A percentile compares a stretch with the other conserved stretches of the same genome.
Conservation (phyloP, 805 yeast genomes). For the Ogataea glucozyma region DNA sequence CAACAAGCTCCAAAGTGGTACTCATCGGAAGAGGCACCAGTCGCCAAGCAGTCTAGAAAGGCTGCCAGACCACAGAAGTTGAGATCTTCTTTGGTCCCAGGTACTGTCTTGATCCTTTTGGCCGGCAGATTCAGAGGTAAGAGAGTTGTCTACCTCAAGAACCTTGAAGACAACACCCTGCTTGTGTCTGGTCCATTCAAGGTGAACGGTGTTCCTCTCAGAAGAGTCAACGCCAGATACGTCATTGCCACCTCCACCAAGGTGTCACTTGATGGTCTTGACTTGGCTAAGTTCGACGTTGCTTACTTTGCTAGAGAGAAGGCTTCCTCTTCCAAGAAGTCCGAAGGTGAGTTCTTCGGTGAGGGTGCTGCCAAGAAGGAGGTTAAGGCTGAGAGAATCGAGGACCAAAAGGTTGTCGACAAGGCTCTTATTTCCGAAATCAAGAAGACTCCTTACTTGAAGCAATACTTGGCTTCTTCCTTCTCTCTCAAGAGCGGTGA, state of each 20-base stretch:
- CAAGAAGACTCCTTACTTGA: slow-evolving; percentile 96
- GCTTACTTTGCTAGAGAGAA: slow-evolving; percentile 97
- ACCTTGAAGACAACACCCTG: slow-evolving; percentile 96
- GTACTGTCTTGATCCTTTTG: slow-evolving; percentile 71
- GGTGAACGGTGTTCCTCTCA: slow-evolving; percentile 98
- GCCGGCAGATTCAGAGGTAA: slow-evolving; percentile 99
- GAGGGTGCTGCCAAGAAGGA: slow-evolving; percentile 82
- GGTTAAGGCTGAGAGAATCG: slow-evolving; percentile 91
- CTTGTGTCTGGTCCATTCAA: slow-evolving; percentile 99
- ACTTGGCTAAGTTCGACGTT: slow-evolving; percentile 87
- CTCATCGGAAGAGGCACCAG: slow-evolving; percentile 89
- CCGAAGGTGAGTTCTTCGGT: slow-evolving; percentile 91
- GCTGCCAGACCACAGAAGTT: slow-evolving; percentile 89
- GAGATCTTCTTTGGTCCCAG: slow-evolving; percentile 63
- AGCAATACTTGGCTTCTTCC: slow-evolving; percentile 92
- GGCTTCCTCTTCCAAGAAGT: slow-evolving; percentile 75
- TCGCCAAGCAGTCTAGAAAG: slow-evolving; percentile 88
- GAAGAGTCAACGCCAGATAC: slow-evolving; percentile 98
- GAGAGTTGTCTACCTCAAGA: slow-evolving; percentile 97
- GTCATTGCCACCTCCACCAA: slow-evolving; percentile 98
- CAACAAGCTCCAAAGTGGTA: slow-evolving; percentile 82
- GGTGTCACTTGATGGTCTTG: slow-evolving; percentile 74
- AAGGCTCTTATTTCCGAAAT: slow-evolving; percentile 88
- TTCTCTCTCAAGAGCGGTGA: slow-evolving; percentile 98
- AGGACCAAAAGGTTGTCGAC: slow-evolving; percentile 96